Evolutionary conservation across 805 yeast species (phyloP).

Genomic region (Ascoidea tarda): DNA sequence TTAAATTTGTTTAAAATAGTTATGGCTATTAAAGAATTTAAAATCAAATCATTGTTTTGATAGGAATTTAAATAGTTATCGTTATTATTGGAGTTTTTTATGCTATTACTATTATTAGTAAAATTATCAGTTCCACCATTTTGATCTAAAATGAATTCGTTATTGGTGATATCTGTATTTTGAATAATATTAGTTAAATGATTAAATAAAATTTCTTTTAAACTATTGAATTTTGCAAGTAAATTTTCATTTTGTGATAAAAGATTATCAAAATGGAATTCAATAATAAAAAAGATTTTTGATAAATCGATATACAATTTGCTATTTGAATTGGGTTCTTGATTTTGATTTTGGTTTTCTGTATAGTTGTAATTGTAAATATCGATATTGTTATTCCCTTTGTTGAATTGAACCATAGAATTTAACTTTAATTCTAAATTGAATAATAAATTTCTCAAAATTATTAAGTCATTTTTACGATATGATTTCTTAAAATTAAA

Average conservation of each 20-base stretch:
- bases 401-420: no score
- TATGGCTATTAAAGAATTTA: background rate
- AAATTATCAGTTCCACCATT: no score
- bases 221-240: no score
- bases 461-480: no score
- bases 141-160: no score
- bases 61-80: background rate
- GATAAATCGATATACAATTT: background rate
- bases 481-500: no score
- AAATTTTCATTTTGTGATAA: background rate
- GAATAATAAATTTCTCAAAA: background rate
- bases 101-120: no score
- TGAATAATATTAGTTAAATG: background rate
- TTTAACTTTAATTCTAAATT: background rate
- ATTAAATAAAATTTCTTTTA: no score
- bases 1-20: background rate
- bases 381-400: no score
- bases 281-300: no score
- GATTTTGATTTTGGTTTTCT: no score
- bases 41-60: background rate
- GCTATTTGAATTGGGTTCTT: background rate
- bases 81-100: no score
- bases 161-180: background rate
- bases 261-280: background rate
- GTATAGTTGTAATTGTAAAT: background rate